Evolutionary conservation across 2,329 filamentous ascomycete species (phyloP), one percentile per base, ranked within the genome.

Genomic region (Tolypocladium capitatum): DNA sequence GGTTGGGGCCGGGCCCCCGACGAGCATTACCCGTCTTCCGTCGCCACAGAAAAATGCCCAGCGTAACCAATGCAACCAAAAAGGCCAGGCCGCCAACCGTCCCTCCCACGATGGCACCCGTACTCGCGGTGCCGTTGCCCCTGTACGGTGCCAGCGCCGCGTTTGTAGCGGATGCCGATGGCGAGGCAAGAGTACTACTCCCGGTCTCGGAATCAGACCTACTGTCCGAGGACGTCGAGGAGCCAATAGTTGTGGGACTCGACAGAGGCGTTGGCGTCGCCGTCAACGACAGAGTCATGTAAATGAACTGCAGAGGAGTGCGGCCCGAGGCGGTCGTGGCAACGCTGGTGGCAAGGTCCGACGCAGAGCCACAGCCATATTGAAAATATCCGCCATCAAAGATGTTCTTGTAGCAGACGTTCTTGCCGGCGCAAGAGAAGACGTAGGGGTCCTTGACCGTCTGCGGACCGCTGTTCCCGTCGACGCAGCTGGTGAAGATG

Each of bases 401-500:
- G 9, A 63, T 56, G 54, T 81, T 80, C 52, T 60, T 68, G 60
- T 76, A 81, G 56, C 77, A 80, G 16, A 76, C 68, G 42, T 73
- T 56, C 44, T 63, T 61, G 5, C 69, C 72, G n/a, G 58, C 52
- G 58, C 77, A 81, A 10, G 75, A 78, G 55, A 66, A 80, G 31
- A 80, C 64, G 50, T 78, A 79, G 0, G 76, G 76, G 52, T 81
- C 71, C 47, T 71, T 63, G 48, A 69, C 72, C 3, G 68, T 72
- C 56, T 76, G 73, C 1, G 70, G 63, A 4, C 64, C 64, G 48
- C 70, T 76, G 53, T 70, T 72, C 45, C 57, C 56, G 55, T 81
- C 77, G 38, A 78, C 73, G 50, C 77, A 81, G 35, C 67, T 69
- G 2, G 76, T 81, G 57, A 71, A 81, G 35, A 81, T 70, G 46